Evolutionary conservation across 2,329 filamentous ascomycete species (phyloP), one percentile per base, ranked within the genome.

Genomic region (Phaeomoniella chlamydospora): DNA sequence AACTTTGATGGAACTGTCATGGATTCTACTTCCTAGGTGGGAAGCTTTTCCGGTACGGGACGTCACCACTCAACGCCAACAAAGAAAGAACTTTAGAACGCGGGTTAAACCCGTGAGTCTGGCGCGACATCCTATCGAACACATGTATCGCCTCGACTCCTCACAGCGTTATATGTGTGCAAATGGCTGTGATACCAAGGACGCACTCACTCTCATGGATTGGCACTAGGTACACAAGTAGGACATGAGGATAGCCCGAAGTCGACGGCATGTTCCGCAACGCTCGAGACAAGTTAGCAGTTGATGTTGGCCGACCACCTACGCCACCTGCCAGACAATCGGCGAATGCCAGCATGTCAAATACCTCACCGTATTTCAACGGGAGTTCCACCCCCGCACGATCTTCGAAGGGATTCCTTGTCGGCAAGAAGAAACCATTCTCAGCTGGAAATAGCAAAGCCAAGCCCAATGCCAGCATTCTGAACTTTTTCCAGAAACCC

Each of bases 401-500:
- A 10, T 14, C 6, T 6, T n/a, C 22, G n/a, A 26, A 26, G n/a
- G 22, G 22, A 26, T 26, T 26, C n/a, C 22, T 26, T 6, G 22
- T 26, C 22, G 22, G 22, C 6, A 26, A 26, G n/a, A 11, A 22
- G 19, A 30, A 30, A 16, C 16, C 15, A 17, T 17, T 18, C 15
- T 4, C 32, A 5, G 35, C 17, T 22, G 29, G 26, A 50, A 47
- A 58, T 34, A 17, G 32, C 32, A 34, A 34, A 13, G 13, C 32
- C 4, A 34, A 61, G 36, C 51, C 56, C 14, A 70, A 70, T 44
- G 58, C 59, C 33, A 70, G 64, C 42, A 71, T 71, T 40, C 54
- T 69, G 50, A 59, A 55, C 33, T 71, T 71, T 48, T 71, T 71
- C 55, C 67, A 66, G 47, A 71, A 69, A 50, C 52, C 61, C 2